phyloP scores from a whole-genome alignment of 2,329 filamentous ascomycete species.

The Furcasterigmium furcatum region DNA sequence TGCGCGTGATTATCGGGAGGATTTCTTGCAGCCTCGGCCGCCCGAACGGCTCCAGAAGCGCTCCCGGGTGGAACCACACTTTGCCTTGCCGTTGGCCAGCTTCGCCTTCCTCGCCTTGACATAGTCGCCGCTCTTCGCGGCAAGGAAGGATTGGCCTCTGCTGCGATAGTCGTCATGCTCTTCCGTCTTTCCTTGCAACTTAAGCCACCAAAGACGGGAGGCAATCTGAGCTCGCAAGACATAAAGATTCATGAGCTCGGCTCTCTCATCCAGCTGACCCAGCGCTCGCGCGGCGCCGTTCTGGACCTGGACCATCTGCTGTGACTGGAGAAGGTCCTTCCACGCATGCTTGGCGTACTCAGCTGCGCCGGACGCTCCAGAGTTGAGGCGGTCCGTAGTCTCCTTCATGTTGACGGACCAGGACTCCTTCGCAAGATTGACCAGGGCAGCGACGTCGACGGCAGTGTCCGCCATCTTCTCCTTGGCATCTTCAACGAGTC shows the following conservation, averaged over 20 bases:
- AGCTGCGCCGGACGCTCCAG: slow-evolving; percentile 2
- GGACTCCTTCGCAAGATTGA: slow-evolving; percentile 14
- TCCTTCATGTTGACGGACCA: not conserved
- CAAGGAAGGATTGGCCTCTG: slow-evolving; percentile 42
- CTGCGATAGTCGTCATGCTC: slow-evolving; percentile 42
- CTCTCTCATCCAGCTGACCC: slow-evolving; percentile 29
- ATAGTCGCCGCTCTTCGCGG: slow-evolving; percentile 26
- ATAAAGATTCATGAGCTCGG: slow-evolving; percentile 37
- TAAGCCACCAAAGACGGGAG: slow-evolving; percentile 56
- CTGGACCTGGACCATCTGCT: slow-evolving; percentile 22
- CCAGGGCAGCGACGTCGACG: slow-evolving; percentile 32
- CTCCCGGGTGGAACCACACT: not conserved
- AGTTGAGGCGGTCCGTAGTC: not conserved
- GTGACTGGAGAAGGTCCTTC: slow-evolving; percentile 14
- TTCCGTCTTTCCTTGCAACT: slow-evolving; percentile 43
- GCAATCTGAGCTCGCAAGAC: slow-evolving; percentile 52
- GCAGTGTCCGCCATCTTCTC: slow-evolving; percentile 20
- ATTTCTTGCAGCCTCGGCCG: slow-evolving; percentile 20
- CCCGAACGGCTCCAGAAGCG: slow-evolving; percentile 10
- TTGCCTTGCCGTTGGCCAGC: slow-evolving; percentile 17
- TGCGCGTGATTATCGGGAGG: not conserved
- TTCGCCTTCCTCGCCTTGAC: slow-evolving; percentile 24
- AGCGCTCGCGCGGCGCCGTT: slow-evolving; percentile 26
- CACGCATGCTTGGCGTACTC: slow-evolving; percentile 6
- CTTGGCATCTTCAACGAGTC: slow-evolving; percentile 36